phyloP scores from a whole-genome alignment of 2,329 filamentous ascomycete genomes.

The Gnomoniopsis smithogilvyi region DNA sequence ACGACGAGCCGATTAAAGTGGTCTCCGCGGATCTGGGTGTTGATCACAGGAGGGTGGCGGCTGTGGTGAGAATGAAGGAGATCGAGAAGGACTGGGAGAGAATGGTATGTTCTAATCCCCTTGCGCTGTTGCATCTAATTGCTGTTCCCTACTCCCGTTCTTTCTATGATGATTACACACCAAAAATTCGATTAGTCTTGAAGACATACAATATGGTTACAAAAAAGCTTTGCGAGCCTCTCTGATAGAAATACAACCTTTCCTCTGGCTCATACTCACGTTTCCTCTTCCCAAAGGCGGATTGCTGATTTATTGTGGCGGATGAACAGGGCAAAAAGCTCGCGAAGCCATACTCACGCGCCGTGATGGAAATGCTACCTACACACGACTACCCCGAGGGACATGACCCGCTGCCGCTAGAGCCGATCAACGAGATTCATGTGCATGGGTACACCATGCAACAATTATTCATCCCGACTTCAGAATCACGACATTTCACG shows the following conservation, averaged over 20 bases:
- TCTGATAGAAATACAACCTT: conserved; percentile 50
- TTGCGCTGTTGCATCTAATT: neutral
- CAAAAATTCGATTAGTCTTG: conserved; percentile 98
- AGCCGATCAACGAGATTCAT: conserved; percentile 63
- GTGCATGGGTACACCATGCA: conserved; percentile 60
- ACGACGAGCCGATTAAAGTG: conserved; percentile 67
- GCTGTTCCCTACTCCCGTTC: conserved; percentile 2
- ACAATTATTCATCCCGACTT: conserved; percentile 63
- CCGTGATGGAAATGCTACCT: conserved; percentile 78
- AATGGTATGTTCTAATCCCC: conserved; percentile 62
- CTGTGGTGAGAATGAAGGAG: conserved; percentile 81
- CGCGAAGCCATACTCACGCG: conserved; percentile 72
- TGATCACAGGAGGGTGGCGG: conserved; percentile 79
- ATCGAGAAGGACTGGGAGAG: conserved; percentile 75
- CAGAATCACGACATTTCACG: conserved; percentile 62
- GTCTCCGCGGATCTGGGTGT: conserved; percentile 76
- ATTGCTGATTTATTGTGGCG: conserved; percentile 20
- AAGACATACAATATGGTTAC: conserved; percentile 92
- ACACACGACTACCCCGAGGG: conserved; percentile 53
- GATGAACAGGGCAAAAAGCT: conserved; percentile 66
- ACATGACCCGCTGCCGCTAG: conserved; percentile 45
- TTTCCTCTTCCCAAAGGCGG: neutral
- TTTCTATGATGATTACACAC: conserved; percentile 57
- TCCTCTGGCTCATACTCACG: conserved; percentile 16
- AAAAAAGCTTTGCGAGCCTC: conserved; percentile 72